These are phyloP conservation scores for Yarrowia keelungensis DNA, from an alignment of 805 yeast species.

Conservation along the genomic window DNA sequence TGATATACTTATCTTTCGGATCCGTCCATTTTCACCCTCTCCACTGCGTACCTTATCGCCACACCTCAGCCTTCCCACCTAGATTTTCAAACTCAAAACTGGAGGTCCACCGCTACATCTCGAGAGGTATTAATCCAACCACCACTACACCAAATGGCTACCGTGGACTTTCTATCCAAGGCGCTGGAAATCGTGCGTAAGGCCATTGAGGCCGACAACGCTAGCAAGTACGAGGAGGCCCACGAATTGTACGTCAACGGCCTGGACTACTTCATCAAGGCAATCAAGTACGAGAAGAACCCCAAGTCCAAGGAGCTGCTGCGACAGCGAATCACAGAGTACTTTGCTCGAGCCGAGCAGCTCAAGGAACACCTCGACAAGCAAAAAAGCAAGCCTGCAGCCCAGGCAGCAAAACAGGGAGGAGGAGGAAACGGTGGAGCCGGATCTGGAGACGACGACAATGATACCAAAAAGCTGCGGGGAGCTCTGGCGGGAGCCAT, in stretches of 20 bases:
- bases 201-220: slow-evolving; percentile 94
- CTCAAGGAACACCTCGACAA: slow-evolving; percentile 86
- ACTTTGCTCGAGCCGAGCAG: slow-evolving; percentile 91
- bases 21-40: not conserved
- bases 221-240: slow-evolving; percentile 90
- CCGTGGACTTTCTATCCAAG: slow-evolving; percentile 78
- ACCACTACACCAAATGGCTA: slow-evolving; percentile 43
- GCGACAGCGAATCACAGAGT: slow-evolving; percentile 87
- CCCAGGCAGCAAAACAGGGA: slow-evolving; percentile 60
- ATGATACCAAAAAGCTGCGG: slow-evolving; percentile 85
- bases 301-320: slow-evolving; percentile 87
- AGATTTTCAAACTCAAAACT: slow-evolving; percentile 32
- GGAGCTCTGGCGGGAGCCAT: slow-evolving; percentile 94
- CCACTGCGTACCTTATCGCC: slow-evolving; percentile 28
- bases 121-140: slow-evolving; percentile 26
- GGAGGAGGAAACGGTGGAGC: slow-evolving; percentile 59
- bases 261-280: slow-evolving; percentile 92
- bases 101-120: slow-evolving; percentile 6
- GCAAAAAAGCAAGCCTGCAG: slow-evolving; percentile 54
- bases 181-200: slow-evolving; percentile 95
- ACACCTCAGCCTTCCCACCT: slow-evolving; percentile 19
- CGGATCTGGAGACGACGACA: slow-evolving; percentile 67
- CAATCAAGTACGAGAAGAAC: slow-evolving; percentile 93
- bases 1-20: not conserved
- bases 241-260: slow-evolving; percentile 92